These are phyloP conservation scores for Nannizzia gypsea DNA, from an alignment of 2,329 filamentous ascomycete genomes.

Conservation along the genomic window DNA sequence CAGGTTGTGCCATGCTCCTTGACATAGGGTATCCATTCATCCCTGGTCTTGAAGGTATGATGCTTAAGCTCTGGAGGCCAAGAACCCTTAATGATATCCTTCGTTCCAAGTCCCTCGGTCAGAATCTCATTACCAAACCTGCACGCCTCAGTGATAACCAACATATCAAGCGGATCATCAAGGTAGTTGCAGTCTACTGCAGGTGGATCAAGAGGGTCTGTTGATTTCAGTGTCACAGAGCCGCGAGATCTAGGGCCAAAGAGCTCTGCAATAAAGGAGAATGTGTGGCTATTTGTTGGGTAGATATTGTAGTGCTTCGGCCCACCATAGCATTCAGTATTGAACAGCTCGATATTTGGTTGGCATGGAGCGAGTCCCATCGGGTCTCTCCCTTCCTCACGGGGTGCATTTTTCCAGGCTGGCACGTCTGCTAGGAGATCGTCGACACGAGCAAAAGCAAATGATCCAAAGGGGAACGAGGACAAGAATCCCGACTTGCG, in stretches of 20 bases:
- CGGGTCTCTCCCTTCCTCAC: slow-evolving; percentile 44
- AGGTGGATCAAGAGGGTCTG: slow-evolving; percentile 28
- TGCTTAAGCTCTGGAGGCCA: slow-evolving; percentile 46
- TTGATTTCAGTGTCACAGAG: slow-evolving; percentile 32
- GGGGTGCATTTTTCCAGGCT: slow-evolving; percentile 43
- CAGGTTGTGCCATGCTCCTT: slow-evolving; percentile 50
- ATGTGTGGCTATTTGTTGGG: slow-evolving; percentile 44
- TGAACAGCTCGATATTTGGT: slow-evolving; percentile 52
- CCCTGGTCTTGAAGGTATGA: slow-evolving; percentile 41
- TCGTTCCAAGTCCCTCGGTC: slow-evolving; percentile 46
- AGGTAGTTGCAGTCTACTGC: slow-evolving; percentile 39
- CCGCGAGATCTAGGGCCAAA: slow-evolving; percentile 46
- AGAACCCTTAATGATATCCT: slow-evolving; percentile 47
- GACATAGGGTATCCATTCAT: slow-evolving; percentile 49
- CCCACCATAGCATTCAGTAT: slow-evolving; percentile 50
- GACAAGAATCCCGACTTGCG: slow-evolving; percentile 48
- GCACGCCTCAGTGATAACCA: slow-evolving; percentile 49
- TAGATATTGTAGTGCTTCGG: slow-evolving; percentile 47
- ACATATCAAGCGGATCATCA: slow-evolving; percentile 43
- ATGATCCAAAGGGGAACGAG: slow-evolving; percentile 51
- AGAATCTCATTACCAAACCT: slow-evolving; percentile 50
- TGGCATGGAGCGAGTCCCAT: slow-evolving; percentile 49
- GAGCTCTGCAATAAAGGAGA: slow-evolving; percentile 47
- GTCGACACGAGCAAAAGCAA: slow-evolving; percentile 51
- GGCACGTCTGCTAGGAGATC: slow-evolving; percentile 45